phyloP scores from a whole-genome alignment of 352 stramenopile genomes.

The Phytophthora lateralis region DNA sequence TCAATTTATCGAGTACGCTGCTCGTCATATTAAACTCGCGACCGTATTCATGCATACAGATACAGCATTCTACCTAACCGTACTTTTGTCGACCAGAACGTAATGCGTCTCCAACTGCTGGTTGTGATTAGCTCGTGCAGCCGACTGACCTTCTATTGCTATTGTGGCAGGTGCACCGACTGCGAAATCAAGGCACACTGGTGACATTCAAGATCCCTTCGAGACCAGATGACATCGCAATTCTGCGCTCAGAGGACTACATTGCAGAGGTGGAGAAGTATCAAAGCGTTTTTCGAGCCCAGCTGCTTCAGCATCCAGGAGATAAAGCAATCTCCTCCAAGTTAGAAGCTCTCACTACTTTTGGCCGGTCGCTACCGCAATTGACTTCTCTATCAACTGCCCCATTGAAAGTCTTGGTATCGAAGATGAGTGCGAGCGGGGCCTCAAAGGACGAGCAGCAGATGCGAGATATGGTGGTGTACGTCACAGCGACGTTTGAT shows the following conservation, averaged over 20 bases:
- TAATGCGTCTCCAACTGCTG: constrained; percentile 13
- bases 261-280: constrained; percentile 44
- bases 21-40: not conserved
- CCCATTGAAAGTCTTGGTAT: constrained; percentile 38
- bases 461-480: constrained; percentile 41
- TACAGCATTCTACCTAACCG: constrained; percentile 64
- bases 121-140: not conserved
- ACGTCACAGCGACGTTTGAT: constrained; percentile 8
- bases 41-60: constrained; percentile 20
- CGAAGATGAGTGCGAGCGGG: constrained; percentile 15
- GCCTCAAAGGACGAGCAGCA: constrained; percentile 10
- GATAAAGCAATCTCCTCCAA: constrained; percentile 32
- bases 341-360: constrained; percentile 45
- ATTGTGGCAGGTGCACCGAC: constrained; percentile 44
- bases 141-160: constrained; percentile 2
- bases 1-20: not conserved
- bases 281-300: constrained; percentile 33
- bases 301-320: constrained; percentile 27
- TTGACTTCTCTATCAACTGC: constrained; percentile 38
- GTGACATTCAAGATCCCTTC: constrained; percentile 58
- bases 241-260: constrained; percentile 45
- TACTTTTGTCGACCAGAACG: constrained; percentile 69
- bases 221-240: constrained; percentile 41
- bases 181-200: constrained; percentile 43
- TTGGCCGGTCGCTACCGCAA: constrained; percentile 36